These are phyloP conservation scores for Acacia melanoxylon DNA, from an alignment of 306 rosid genomes.

Conservation along the genomic window DNA sequence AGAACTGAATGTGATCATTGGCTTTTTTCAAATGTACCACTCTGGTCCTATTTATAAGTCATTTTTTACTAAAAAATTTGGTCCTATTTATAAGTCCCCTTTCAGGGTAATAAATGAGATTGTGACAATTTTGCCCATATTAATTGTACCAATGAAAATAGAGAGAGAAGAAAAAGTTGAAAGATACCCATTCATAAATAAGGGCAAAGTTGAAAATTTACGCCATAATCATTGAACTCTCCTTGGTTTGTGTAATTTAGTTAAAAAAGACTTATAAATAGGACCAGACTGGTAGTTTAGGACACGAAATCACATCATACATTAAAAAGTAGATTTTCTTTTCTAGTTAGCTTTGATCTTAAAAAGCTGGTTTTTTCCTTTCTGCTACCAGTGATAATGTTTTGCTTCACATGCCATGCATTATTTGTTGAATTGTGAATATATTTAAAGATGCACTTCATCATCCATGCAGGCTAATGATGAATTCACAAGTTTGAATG, in stretches of 20 bases:
- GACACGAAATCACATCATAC: conserved; percentile 1
- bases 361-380: not conserved
- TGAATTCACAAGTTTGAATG: conserved; percentile 47
- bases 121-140: too few relatives aligned
- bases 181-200: too few relatives aligned
- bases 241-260: too few relatives aligned
- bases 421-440: conserved; percentile 26
- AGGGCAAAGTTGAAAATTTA: too few relatives aligned
- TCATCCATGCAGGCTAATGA: conserved; percentile 77
- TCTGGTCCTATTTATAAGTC: too few relatives aligned
- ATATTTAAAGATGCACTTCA: conserved; percentile 41
- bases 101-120: too few relatives aligned
- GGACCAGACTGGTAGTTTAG: not conserved
- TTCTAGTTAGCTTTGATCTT: conserved; percentile 3
- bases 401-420: conserved; percentile 21
- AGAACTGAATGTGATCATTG: conserved; percentile 20
- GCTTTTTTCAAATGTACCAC: conserved; percentile 6
- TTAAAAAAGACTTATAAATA: too few relatives aligned
- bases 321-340: not conserved
- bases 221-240: too few relatives aligned
- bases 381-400: conserved; percentile 1
- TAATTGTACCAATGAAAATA: too few relatives aligned
- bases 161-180: too few relatives aligned
- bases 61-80: too few relatives aligned
- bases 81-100: too few relatives aligned